These are phyloP conservation scores for Cudoniella acicularis DNA, from an alignment of 495 filamentous ascomycete species.

Conservation along the genomic window DNA sequence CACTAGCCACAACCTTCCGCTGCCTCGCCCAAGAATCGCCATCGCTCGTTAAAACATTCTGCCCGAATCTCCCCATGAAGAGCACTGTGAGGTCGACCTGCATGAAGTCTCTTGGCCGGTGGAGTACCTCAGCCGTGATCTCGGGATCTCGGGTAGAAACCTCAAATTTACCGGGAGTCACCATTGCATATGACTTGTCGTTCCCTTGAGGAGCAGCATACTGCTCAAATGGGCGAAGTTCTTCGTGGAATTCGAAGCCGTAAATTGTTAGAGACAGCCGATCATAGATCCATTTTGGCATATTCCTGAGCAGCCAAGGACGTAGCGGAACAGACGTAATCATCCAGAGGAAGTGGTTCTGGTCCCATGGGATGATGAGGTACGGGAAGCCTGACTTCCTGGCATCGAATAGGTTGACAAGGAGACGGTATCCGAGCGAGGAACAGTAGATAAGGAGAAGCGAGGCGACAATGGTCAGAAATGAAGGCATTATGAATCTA, in stretches of 20 bases:
- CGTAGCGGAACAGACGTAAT: slow-evolving; percentile 17
- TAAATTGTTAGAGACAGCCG: slow-evolving; percentile 27
- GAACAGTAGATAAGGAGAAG: slow-evolving; percentile 22
- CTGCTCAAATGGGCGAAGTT: slow-evolving; percentile 21
- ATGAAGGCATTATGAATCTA: slow-evolving; percentile 1
- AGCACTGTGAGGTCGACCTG: slow-evolving; percentile 15
- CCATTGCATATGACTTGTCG: slow-evolving; percentile 26
- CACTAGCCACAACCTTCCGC: slow-evolving; percentile 24
- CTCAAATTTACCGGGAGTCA: slow-evolving; percentile 23
- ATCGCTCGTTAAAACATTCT: slow-evolving; percentile 28
- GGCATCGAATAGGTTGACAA: slow-evolving; percentile 21
- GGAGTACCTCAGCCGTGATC: slow-evolving; percentile 21
- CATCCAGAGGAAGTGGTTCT: slow-evolving; percentile 25
- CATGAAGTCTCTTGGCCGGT: slow-evolving; percentile 27
- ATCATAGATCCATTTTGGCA: slow-evolving; percentile 21
- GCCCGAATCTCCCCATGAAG: slow-evolving; percentile 26
- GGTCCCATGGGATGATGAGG: slow-evolving; percentile 25
- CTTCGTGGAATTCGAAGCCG: slow-evolving; percentile 28
- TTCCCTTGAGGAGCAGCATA: slow-evolving; percentile 17
- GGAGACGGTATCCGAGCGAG: slow-evolving; percentile 23
- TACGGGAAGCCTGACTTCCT: slow-evolving; percentile 25
- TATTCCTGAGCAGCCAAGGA: slow-evolving; percentile 19
- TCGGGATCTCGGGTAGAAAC: slow-evolving; percentile 26
- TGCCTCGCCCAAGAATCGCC: slow-evolving; percentile 29
- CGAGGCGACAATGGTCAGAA: slow-evolving; percentile 4